Base-by-base conservation (phyloP, 2,329 filamentous ascomycete species). In the Hypomyces perniciosus region DNA sequence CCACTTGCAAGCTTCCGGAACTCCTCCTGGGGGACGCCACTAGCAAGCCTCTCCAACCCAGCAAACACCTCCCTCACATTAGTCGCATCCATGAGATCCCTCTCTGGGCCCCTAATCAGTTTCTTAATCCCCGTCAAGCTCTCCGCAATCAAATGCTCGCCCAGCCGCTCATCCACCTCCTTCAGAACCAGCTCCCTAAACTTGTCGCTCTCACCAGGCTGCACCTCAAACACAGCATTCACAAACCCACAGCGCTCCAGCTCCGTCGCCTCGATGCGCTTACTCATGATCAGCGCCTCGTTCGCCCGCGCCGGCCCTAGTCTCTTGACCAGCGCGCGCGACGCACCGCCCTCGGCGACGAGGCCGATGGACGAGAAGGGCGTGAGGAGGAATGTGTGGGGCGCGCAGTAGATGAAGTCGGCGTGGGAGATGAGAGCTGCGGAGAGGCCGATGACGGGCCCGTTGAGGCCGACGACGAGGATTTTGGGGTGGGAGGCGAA, bases 401-500 rank as follows among this genome's bases (percentile, higher is more conserved):
- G 90, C 0, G 86, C 78, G 64, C 81, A 84, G 76, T 97, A 97
- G 67, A 97, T 81, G 74, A 97, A 97, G 74, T 97, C 93, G 27
- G 88, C 88, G 67, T 89, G 87, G 29, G 84, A 85, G 52, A 90
- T 75, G 0, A 97, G 72, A 0, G 92, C 91, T 1, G 92, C 93
- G 2, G 86, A 88, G 31, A 97, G 84, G 5, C 93, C 93, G 48
- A 99, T 79, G 8, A 84, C 90, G 5, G 93, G 93, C 3, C 92
- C 93, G 72, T 97, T 97, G 58, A 97, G 84, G 0, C 89, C 93
- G 0, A 85, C 85, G 54, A 97, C 80, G 27, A 97, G 86, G 70
- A 97, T 87, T 73, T 97, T 96, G 61, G 90, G 88, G 72, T 97
- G 93, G 10, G 84, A 85, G 75, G 93, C 91, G 74, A 97, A 96